These are phyloP conservation scores for Septoria linicola DNA, from an alignment of 2,329 filamentous ascomycete species.

Conservation along the genomic window DNA sequence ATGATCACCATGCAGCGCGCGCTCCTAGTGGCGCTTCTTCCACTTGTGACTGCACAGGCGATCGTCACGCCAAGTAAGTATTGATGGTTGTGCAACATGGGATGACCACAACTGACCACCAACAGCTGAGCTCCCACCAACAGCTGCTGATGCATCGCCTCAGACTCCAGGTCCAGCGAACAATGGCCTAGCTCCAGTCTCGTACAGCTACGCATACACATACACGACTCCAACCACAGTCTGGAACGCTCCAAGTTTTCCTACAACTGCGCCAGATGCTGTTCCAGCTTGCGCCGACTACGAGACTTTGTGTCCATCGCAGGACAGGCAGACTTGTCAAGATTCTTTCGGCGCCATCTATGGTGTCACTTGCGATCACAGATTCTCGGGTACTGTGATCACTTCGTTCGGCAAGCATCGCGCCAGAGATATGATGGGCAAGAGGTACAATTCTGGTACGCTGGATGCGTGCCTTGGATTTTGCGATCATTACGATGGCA, in stretches of 20 bases:
- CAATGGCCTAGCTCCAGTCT: background rate
- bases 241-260: background rate
- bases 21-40: background rate
- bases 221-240: conserved; percentile 2
- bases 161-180: background rate
- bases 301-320: conserved; percentile 1
- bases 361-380: conserved; percentile 6
- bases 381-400: conserved; percentile 10
- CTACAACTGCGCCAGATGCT: background rate
- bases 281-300: background rate
- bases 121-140: background rate
- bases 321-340: background rate
- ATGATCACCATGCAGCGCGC: background rate
- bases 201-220: background rate
- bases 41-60: background rate
- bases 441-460: background rate
- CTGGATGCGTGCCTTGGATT: conserved; percentile 12
- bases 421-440: background rate
- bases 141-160: background rate
- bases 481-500: conserved; percentile 10
- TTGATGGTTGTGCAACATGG: too few species aligned
- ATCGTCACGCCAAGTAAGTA: background rate
- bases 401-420: conserved; percentile 3
- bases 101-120: background rate
- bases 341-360: conserved; percentile 2